Percentiles rank a stretch among this genome's conserved stretches.
phyloP scores from a whole-genome alignment of 768 basidiomycete species.

The Fomitopsis pulvina region DNA sequence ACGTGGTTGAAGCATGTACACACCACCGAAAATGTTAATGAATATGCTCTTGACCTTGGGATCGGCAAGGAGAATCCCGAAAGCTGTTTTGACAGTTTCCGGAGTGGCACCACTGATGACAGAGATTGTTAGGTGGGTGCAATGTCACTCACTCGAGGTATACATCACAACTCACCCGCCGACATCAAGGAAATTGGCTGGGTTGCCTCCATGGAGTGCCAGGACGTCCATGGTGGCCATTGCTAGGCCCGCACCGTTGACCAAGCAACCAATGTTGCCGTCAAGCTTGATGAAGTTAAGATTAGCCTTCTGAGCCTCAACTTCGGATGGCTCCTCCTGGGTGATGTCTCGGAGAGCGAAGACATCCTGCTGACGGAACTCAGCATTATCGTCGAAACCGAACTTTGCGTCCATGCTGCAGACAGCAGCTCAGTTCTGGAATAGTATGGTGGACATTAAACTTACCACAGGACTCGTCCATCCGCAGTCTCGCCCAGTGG shows the following conservation, averaged over 20 bases:
- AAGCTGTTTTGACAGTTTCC: slow-evolving; percentile 99
- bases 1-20: slow-evolving; percentile 9
- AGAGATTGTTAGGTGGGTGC: too few relatives aligned
- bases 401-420: slow-evolving; percentile 98
- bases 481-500: slow-evolving; percentile 90
- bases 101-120: slow-evolving; percentile 85
- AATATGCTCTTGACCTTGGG: slow-evolving; percentile 96
- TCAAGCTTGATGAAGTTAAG: slow-evolving; percentile 99
- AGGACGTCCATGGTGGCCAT: slow-evolving; percentile 99
- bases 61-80: slow-evolving; percentile 88
- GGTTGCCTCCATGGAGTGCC: slow-evolving; percentile 90
- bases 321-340: slow-evolving; percentile 96
- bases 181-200: slow-evolving; percentile 98
- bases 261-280: slow-evolving; percentile 93
- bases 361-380: slow-evolving; percentile 91
- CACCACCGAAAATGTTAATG: slow-evolving; percentile 95
- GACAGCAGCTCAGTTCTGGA: background rate
- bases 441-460: slow-evolving; percentile 7
- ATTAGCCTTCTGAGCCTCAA: slow-evolving; percentile 93
- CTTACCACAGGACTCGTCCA: slow-evolving; percentile 88
- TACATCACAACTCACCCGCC: slow-evolving; percentile 62
- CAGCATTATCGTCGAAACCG: slow-evolving; percentile 99
- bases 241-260: slow-evolving; percentile 96
- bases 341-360: slow-evolving; percentile 86
- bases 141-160: background rate